These are phyloP conservation scores for Vigna hirtella DNA, from an alignment of 306 rosid genomes.

Conservation along the genomic window DNA sequence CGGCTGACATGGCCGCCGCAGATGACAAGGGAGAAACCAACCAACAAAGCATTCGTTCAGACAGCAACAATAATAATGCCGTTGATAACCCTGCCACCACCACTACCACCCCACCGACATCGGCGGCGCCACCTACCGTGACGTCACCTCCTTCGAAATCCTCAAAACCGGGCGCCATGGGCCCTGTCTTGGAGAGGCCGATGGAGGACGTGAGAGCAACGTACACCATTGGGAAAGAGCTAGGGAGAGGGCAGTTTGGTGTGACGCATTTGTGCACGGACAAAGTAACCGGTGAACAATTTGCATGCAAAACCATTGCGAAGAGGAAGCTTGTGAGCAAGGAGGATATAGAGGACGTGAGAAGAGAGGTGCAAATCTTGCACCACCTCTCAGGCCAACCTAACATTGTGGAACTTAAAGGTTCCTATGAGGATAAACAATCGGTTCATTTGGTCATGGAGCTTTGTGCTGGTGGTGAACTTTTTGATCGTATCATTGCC, in stretches of 20 bases:
- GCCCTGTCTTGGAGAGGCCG: constrained; percentile 69
- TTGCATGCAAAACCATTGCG: constrained; percentile 92
- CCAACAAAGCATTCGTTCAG: background rate
- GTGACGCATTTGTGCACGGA: constrained; percentile 79
- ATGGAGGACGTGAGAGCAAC: constrained; percentile 78
- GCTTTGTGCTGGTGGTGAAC: constrained; percentile 48
- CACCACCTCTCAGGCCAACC: constrained; percentile 83
- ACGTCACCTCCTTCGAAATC: constrained; percentile 43
- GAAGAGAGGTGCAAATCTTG: constrained; percentile 95
- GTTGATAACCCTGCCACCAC: background rate
- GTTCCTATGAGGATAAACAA: constrained; percentile 49
- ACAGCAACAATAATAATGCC: background rate
- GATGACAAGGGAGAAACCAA: constrained; percentile 49
- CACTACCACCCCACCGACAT: constrained; percentile 31
- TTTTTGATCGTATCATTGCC: constrained; percentile 49
- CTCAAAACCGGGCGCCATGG: constrained; percentile 51
- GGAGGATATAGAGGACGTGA: constrained; percentile 90
- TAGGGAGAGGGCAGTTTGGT: constrained; percentile 93
- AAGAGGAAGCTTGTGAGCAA: constrained; percentile 83
- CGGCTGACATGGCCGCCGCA: background rate
- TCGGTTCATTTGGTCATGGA: constrained; percentile 53
- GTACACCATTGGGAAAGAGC: constrained; percentile 80
- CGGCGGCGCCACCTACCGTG: constrained; percentile 21
- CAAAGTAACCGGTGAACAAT: constrained; percentile 67
- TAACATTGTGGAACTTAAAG: constrained; percentile 88